phyloP scores from a whole-genome alignment of 1,139 yeast species.

The Saccharomyces hybrid region DNA sequence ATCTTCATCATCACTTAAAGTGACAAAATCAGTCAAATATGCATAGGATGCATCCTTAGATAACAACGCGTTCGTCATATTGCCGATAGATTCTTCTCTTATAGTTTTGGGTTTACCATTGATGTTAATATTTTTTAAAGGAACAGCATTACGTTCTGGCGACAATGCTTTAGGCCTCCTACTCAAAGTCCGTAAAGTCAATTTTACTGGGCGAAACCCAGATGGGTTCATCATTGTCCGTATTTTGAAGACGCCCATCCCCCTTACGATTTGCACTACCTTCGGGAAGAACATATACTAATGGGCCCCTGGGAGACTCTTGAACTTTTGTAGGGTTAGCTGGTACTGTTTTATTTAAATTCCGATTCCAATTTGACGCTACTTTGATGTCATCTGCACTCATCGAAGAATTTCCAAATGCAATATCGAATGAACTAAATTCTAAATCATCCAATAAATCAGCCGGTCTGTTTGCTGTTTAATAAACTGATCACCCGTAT shows the following conservation, averaged over 20 bases:
- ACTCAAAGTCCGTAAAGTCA: conserved; percentile 19
- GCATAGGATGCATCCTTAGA: conserved; percentile 24
- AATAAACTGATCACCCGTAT: no score
- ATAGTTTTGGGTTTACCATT: neutral
- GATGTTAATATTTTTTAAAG: neutral
- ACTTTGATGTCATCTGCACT: conserved; percentile 2
- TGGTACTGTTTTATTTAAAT: neutral
- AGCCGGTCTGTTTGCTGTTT: no score
- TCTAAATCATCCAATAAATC: conserved; percentile 26
- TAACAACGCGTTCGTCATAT: conserved; percentile 2
- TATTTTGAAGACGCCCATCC: neutral
- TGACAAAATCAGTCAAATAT: conserved; percentile 23
- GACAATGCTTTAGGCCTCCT: conserved; percentile 4
- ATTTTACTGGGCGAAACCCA: conserved; percentile 33
- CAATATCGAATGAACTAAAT: conserved; percentile 30
- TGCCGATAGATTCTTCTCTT: conserved; percentile 1
- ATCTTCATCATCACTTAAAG: neutral
- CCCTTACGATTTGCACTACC: neutral
- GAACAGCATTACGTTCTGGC: neutral
- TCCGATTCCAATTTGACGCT: neutral
- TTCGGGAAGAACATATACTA: conserved; percentile 9
- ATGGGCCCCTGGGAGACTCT: conserved; percentile 7
- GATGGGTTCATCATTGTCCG: conserved; percentile 25
- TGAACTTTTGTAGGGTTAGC: neutral
- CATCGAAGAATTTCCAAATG: conserved; percentile 20